phyloP scores from a whole-genome alignment of 441 rosid genomes.

The Aquilaria agallochum region DNA sequence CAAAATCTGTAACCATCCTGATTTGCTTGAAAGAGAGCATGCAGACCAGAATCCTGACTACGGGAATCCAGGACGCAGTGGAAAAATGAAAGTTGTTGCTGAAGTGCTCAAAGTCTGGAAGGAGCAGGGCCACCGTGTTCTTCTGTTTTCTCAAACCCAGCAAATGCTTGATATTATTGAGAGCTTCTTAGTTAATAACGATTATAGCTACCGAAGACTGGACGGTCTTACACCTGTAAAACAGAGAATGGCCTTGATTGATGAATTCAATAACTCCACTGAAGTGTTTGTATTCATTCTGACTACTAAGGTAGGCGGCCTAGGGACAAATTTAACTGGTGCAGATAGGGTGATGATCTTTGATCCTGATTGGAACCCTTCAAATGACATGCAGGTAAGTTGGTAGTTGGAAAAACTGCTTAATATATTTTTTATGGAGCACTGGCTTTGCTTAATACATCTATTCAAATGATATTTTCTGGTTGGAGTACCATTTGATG shows the following conservation, averaged over 20 bases:
- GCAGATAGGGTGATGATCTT: constrained; percentile 94
- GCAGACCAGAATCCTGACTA: constrained; percentile 72
- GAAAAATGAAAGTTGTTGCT: constrained; percentile 86
- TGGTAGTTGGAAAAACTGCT: constrained; percentile 9
- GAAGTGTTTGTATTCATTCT: constrained; percentile 80
- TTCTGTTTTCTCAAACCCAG: constrained; percentile 88
- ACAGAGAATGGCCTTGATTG: constrained; percentile 96
- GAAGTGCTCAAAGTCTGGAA: constrained; percentile 87
- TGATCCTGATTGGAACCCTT: constrained; percentile 99
- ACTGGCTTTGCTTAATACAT: not conserved
- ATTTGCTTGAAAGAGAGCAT: constrained; percentile 94
- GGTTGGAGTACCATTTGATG: too few relatives aligned
- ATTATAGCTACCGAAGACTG: constrained; percentile 85
- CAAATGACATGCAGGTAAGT: constrained; percentile 91
- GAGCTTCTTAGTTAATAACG: constrained; percentile 56
- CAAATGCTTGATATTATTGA: constrained; percentile 98
- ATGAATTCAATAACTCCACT: constrained; percentile 72
- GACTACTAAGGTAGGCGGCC: constrained; percentile 95
- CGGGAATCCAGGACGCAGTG: constrained; percentile 92
- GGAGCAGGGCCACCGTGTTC: constrained; percentile 91
- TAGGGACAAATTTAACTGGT: constrained; percentile 95
- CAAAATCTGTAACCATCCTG: constrained; percentile 98
- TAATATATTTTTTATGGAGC: constrained; percentile 7
- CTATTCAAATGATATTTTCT: constrained; percentile 1
- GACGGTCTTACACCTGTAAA: constrained; percentile 87